A percentile compares a stretch with the other conserved stretches of the same genome.
These are phyloP conservation scores for Aspergillus quadricinctus DNA, from an alignment of 2,329 filamentous ascomycete species.

Conservation along the genomic window DNA sequence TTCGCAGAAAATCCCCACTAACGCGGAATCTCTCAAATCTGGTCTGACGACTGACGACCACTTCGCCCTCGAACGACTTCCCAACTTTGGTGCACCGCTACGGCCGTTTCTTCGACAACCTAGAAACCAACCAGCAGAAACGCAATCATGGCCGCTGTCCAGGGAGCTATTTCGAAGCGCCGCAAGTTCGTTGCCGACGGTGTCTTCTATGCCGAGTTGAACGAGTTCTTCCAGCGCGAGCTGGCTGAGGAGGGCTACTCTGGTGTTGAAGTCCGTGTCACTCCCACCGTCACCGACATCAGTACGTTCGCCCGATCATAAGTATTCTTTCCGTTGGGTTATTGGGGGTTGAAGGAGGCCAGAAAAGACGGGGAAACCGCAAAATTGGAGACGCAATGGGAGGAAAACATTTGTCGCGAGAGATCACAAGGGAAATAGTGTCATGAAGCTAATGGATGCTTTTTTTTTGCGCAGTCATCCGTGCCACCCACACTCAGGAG, in stretches of 20 bases:
- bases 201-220: constrained; percentile 99
- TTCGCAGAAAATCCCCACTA: constrained; percentile 38
- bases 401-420: constrained; percentile 5
- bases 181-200: constrained; percentile 87
- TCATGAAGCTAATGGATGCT: constrained; percentile 31
- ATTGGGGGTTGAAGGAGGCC: constrained; percentile 1
- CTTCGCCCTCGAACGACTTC: constrained; percentile 28
- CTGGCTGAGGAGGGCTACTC: constrained; percentile 99
- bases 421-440: constrained; percentile 10
- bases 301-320: constrained; percentile 48
- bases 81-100: constrained; percentile 24
- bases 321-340: constrained; percentile 12
- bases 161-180: constrained; percentile 51
- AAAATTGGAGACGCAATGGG: constrained; percentile 1
- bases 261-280: constrained; percentile 99
- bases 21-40: constrained; percentile 31
- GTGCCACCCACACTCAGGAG: constrained; percentile 99
- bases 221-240: constrained; percentile 99
- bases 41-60: constrained; percentile 24
- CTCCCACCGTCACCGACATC: constrained; percentile 99
- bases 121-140: constrained; percentile 28
- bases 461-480: constrained; percentile 64
- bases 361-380: constrained; percentile 1
- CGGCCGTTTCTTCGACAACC: constrained; percentile 34
- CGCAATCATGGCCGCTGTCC: constrained; percentile 48